phyloP scores from a whole-genome alignment of 495 filamentous ascomycete species.

The Thermothielavioides terrestris region DNA sequence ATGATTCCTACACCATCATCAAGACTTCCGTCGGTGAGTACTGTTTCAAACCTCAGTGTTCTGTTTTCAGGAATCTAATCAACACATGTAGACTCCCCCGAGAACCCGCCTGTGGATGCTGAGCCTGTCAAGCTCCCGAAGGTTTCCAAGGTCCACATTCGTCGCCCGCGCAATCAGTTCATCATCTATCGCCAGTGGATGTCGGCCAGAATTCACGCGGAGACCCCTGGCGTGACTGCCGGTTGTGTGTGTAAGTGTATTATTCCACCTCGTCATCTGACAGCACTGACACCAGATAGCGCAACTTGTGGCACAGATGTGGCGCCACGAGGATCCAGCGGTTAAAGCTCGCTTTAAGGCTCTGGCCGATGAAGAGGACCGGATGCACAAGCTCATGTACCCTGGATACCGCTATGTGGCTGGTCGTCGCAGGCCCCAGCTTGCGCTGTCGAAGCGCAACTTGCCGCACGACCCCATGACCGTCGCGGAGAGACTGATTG shows the following conservation, averaged over 20 bases:
- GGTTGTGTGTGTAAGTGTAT: constrained; percentile 7
- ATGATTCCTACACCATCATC: background rate
- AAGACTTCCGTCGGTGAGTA: background rate
- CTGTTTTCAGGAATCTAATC: background rate
- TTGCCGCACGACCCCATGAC: constrained; percentile 2
- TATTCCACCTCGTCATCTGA: background rate
- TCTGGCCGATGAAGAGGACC: constrained; percentile 8
- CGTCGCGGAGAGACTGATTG: constrained; percentile 6
- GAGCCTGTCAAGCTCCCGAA: background rate
- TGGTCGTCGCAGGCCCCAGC: constrained; percentile 5
- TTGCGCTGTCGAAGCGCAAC: background rate
- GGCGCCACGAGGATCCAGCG: constrained; percentile 6
- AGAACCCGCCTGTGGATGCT: background rate
- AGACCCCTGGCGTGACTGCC: constrained; percentile 8
- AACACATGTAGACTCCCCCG: background rate
- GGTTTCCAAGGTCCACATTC: background rate
- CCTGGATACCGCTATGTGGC: constrained; percentile 12
- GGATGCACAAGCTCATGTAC: constrained; percentile 1
- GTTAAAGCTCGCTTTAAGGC: constrained; percentile 13
- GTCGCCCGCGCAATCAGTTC: constrained; percentile 5
- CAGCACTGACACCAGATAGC: constrained; percentile 6
- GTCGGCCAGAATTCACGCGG: constrained; percentile 4
- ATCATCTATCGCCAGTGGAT: constrained; percentile 14
- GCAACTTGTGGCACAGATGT: constrained; percentile 6
- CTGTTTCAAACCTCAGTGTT: background rate